Conservation (phyloP, 2,329 filamentous ascomycete genomes). For the Orbilia ellipsospora region DNA sequence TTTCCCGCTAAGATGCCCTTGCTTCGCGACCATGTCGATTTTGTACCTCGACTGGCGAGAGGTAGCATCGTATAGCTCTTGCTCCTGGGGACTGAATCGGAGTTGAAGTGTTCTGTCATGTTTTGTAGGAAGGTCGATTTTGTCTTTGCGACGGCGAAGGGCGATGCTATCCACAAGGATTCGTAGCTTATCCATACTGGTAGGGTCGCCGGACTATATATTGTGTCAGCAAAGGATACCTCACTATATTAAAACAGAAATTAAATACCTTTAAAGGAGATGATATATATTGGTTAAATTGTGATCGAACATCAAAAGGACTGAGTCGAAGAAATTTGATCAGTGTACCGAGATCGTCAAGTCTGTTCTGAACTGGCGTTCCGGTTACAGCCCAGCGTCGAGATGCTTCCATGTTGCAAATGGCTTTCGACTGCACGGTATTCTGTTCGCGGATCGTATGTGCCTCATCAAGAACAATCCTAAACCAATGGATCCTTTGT, state of each 20-base stretch:
- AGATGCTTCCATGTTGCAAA: slow-evolving; percentile 57
- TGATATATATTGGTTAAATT: slow-evolving; percentile 65
- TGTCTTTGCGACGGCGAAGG: slow-evolving; percentile 88
- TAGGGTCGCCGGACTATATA: slow-evolving; percentile 70
- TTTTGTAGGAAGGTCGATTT: slow-evolving; percentile 81
- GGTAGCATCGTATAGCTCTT: slow-evolving; percentile 83
- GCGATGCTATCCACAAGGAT: slow-evolving; percentile 95
- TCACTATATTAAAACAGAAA: slow-evolving; percentile 87
- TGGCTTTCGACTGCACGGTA: slow-evolving; percentile 60
- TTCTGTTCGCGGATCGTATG: slow-evolving; percentile 62
- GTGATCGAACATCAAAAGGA: slow-evolving; percentile 63
- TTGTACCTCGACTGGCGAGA: slow-evolving; percentile 81
- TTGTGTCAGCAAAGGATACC: slow-evolving; percentile 73
- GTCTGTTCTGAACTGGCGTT: slow-evolving; percentile 72
- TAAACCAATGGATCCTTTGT: slow-evolving; percentile 49
- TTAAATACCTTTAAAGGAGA: slow-evolving; percentile 84
- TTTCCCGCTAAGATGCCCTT: slow-evolving; percentile 77
- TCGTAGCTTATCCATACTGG: slow-evolving; percentile 84
- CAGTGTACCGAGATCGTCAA: slow-evolving; percentile 68
- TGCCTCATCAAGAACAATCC: slow-evolving; percentile 61
- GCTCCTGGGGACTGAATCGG: slow-evolving; percentile 79
- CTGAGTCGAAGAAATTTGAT: slow-evolving; percentile 66
- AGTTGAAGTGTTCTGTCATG: slow-evolving; percentile 77
- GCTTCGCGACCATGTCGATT: slow-evolving; percentile 77
- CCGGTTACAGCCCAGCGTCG: slow-evolving; percentile 64